Conservation (phyloP, 495 filamentous ascomycete species). For the Xylaria nigripes region DNA sequence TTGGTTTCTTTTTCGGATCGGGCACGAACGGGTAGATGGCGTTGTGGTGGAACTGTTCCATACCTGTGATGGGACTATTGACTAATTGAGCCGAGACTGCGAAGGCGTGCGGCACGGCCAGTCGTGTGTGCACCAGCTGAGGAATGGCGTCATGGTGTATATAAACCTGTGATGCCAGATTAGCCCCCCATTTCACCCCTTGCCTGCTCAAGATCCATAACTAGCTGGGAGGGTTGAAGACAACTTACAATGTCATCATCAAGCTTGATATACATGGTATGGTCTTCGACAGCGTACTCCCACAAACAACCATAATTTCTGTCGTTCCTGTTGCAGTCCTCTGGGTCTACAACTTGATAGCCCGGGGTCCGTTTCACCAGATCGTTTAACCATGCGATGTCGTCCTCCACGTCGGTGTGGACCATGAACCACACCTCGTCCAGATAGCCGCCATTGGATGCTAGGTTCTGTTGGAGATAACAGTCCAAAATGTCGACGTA, state of each 20-base stretch:
- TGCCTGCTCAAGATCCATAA: not conserved
- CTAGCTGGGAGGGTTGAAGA: not conserved
- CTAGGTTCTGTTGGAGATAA: conserved; percentile 49
- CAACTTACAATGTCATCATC: conserved; percentile 44
- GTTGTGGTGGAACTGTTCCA: conserved; percentile 42
- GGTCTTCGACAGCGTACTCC: conserved; percentile 27
- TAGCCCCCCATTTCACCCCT: conserved; percentile 2
- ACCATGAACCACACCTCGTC: conserved; percentile 49
- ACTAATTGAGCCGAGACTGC: conserved; percentile 47
- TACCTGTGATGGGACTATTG: conserved; percentile 39
- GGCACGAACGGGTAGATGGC: conserved; percentile 42
- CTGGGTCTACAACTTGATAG: conserved; percentile 20
- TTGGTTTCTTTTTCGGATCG: conserved; percentile 19
- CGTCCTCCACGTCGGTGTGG: conserved; percentile 36
- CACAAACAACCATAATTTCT: conserved; percentile 29
- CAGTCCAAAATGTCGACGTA: conserved; percentile 46
- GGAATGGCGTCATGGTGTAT: conserved; percentile 47
- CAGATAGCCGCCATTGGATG: conserved; percentile 43
- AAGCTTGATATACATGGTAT: conserved; percentile 47
- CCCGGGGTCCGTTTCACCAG: conserved; percentile 19
- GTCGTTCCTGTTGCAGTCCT: conserved; percentile 18
- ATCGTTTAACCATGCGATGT: conserved; percentile 40
- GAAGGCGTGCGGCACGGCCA: conserved; percentile 38
- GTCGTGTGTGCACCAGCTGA: conserved; percentile 43
- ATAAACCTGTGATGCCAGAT: conserved; percentile 28